Evolutionary conservation across 306 rosid species (phyloP), one percentile per base, ranked within the genome.

Genomic region (Lithocarpus polystachyus): DNA sequence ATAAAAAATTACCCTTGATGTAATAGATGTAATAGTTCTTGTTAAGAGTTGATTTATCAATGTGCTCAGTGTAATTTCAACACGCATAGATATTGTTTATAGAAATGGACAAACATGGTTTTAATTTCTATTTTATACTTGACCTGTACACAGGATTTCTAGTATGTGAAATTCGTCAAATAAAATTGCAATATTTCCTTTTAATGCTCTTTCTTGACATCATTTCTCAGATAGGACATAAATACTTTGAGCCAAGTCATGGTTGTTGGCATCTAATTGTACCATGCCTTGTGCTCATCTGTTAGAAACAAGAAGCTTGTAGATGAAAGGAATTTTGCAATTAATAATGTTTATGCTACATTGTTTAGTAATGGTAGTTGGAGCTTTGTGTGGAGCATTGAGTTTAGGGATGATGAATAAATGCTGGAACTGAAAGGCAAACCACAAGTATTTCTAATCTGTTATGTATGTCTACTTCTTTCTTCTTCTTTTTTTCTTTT

Each of bases 101-200:
- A 33, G 37, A 33, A 33, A 33, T 5, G 37, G 37, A 33, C 37
- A 33, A 33, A 33, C 37, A 33, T 33, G 37, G 37, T 33, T 33
- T 33, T 33, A 33, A 33, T 33, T 33, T 33, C 6, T 33, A 33
- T 33, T 33, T 33, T 33, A 33, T 78, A 85, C 87, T 29, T 89
- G 95, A 86, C 90, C 85, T 56, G 98, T 89, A 98, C 99, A 11
- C 94, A 95, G 74, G 92, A 95, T 79, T 95, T 92, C 88, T 92
- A 98, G 99, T 94, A 68, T 22, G 96, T 86, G 79, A 82, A 84
- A 67, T 70, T 57, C 60, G 74, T 82, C 71, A 14, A 60, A 53
- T 83, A 51, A 72, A 65, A 70, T 67, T 71, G 40, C 45, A 68
- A 2, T 57, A 35, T 29, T 68, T 29, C 62, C 75, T 79, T 71